These are phyloP conservation scores for Acidomyces sp. DNA, from an alignment of 495 filamentous ascomycete genomes.

Conservation along the genomic window DNA sequence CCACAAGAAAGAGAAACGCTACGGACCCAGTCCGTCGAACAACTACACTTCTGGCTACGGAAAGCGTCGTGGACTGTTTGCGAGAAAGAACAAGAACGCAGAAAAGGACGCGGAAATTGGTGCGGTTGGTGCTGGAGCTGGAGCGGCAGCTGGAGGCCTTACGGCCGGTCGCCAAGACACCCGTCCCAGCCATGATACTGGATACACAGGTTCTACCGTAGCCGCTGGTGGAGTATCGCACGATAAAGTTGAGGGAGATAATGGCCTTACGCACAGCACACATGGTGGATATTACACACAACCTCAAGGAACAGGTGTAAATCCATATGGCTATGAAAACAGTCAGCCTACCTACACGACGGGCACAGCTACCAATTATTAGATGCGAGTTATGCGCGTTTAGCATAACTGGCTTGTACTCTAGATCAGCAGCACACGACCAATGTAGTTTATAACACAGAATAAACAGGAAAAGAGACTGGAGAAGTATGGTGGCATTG, in stretches of 20 bases:
- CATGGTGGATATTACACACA: constrained; percentile 21
- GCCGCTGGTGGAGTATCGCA: constrained; percentile 8
- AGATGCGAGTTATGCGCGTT: constrained; percentile 1
- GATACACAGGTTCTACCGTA: constrained; percentile 27
- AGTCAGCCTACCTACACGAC: not conserved
- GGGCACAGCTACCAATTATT: constrained; percentile 22
- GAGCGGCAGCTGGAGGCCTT: constrained; percentile 9
- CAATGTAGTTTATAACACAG: too few species aligned
- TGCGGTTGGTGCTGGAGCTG: constrained; percentile 19
- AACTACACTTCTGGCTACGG: constrained; percentile 59
- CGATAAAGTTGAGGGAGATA: constrained; percentile 5
- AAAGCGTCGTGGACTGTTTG: constrained; percentile 38
- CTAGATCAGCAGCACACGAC: too few species aligned
- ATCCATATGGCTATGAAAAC: constrained; percentile 24
- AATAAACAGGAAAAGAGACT: too few species aligned
- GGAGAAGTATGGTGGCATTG: too few species aligned
- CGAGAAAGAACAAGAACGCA: constrained; percentile 28
- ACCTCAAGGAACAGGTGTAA: constrained; percentile 18
- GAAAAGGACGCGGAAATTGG: constrained; percentile 22
- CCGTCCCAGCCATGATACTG: constrained; percentile 27
- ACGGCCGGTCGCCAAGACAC: constrained; percentile 17
- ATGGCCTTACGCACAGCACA: constrained; percentile 15
- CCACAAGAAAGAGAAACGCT: constrained; percentile 65
- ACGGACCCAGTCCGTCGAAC: constrained; percentile 64
- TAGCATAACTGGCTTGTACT: too few species aligned